A percentile compares a stretch with the other conserved stretches of the same genome.
Evolutionary conservation across 768 basidiomycete genomes (phyloP).

Genomic region (Lentinula guzmanii): DNA sequence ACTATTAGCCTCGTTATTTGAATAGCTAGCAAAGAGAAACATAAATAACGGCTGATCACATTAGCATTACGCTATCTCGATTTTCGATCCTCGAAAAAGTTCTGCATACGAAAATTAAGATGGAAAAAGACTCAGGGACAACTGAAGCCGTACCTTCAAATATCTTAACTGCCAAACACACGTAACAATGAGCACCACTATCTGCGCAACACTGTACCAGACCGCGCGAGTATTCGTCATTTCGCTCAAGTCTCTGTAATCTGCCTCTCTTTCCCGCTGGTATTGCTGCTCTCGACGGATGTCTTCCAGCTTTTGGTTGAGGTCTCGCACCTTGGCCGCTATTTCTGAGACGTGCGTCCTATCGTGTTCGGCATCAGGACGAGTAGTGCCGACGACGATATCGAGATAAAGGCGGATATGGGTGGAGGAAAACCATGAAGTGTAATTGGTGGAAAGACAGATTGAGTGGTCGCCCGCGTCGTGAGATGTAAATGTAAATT

Average conservation of each 20-base stretch:
- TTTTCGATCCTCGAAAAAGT: constrained; percentile 85
- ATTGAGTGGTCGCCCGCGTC: constrained; percentile 96
- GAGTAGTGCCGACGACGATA: constrained; percentile 84
- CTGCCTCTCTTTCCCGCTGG: constrained; percentile 91
- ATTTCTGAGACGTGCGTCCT: constrained; percentile 79
- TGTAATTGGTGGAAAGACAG: constrained; percentile 90
- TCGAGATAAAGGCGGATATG: constrained; percentile 96
- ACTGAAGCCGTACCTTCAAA: constrained; percentile 56
- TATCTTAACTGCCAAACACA: constrained; percentile 93
- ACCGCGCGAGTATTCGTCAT: constrained; percentile 86
- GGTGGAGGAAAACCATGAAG: constrained; percentile 78
- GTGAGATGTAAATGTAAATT: constrained; percentile 97
- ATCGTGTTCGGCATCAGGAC: constrained; percentile 83
- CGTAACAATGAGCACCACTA: constrained; percentile 74
- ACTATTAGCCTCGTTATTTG: background rate
- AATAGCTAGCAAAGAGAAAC: background rate
- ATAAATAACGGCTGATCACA: background rate
- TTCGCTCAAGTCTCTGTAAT: constrained; percentile 87
- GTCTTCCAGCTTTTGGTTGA: constrained; percentile 91
- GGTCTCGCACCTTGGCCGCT: constrained; percentile 78
- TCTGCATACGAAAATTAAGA: constrained; percentile 29
- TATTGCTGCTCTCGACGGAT: constrained; percentile 95
- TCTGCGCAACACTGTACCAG: constrained; percentile 91
- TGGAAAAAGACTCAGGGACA: background rate
- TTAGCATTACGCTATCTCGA: constrained; percentile 39